Evolutionary conservation across 805 yeast genomes (phyloP).

Genomic region (Cyberlindnera misumaiensis): DNA sequence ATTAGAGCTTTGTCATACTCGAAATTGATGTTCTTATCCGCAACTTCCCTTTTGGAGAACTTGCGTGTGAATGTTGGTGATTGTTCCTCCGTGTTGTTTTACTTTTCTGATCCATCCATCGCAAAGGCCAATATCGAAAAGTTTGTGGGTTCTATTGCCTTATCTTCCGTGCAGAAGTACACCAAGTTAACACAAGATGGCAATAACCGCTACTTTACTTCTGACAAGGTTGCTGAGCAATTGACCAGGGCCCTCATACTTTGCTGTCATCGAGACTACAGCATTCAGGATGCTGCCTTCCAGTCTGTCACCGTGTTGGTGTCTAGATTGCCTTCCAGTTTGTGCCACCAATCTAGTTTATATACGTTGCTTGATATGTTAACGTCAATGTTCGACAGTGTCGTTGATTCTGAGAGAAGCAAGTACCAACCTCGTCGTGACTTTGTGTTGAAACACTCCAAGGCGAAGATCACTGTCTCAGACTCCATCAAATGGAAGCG

Average conservation of each 20-base stretch:
- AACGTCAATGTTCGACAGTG: conserved; percentile 68
- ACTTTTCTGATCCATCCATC: conserved; percentile 83
- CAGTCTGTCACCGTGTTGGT: conserved; percentile 69
- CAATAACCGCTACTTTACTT: conserved; percentile 48
- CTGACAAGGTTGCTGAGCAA: conserved; percentile 58
- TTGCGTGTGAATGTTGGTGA: conserved; percentile 75
- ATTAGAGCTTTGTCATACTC: conserved; percentile 56
- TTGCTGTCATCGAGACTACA: conserved; percentile 72
- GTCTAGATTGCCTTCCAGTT: conserved; percentile 60
- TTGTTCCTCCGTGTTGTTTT: conserved; percentile 68
- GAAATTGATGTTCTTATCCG: conserved; percentile 80
- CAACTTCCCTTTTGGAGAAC: conserved; percentile 72
- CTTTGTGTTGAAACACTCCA: conserved; percentile 41
- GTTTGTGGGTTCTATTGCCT: conserved; percentile 59
- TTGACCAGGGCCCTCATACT: conserved; percentile 57
- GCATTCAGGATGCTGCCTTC: conserved; percentile 73
- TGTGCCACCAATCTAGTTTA: conserved; percentile 68
- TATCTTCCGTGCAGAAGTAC: conserved; percentile 50
- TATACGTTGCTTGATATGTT: conserved; percentile 78
- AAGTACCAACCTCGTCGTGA: conserved; percentile 79
- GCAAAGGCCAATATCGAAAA: conserved; percentile 61
- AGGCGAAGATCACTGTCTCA: conserved; percentile 44
- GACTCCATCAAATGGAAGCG: conserved; percentile 75
- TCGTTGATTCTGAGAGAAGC: conserved; percentile 75
- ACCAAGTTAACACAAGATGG: conserved; percentile 40